Conservation (phyloP, 148 eudicot species). For the Nepenthes mirabilis region DNA sequence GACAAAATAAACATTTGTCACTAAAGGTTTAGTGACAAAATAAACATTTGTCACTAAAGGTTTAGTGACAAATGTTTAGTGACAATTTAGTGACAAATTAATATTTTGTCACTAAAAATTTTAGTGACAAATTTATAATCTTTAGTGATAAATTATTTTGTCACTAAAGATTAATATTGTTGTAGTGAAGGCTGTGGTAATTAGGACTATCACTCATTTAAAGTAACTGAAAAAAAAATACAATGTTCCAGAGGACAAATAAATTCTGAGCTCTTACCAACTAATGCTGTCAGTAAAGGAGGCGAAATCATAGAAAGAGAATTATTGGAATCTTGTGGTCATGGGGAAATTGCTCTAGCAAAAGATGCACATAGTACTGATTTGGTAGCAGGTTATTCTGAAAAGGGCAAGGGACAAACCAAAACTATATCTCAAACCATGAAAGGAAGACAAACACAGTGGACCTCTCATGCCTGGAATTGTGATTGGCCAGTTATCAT, state of each 20-base stretch:
- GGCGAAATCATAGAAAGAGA: constrained; percentile 31
- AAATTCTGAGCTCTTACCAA: constrained; percentile 11
- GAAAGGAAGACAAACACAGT: constrained; percentile 59
- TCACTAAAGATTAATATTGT: too few relatives aligned
- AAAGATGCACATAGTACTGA: constrained; percentile 37
- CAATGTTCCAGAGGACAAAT: constrained; percentile 43
- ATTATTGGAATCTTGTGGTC: constrained; percentile 19
- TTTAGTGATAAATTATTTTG: too few relatives aligned
- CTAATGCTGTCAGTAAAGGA: constrained; percentile 22
- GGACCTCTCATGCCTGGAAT: constrained; percentile 76
- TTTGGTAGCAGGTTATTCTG: constrained; percentile 24
- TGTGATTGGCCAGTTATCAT: constrained; percentile 48
- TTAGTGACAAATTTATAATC: too few relatives aligned
- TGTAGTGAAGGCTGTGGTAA: too few relatives aligned
- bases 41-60: too few relatives aligned
- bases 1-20: too few relatives aligned
- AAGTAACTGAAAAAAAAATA: too few relatives aligned
- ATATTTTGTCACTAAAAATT: too few relatives aligned
- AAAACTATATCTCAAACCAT: constrained; percentile 33
- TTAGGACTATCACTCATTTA: too few relatives aligned
- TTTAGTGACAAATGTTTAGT: too few relatives aligned
- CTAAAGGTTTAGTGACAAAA: too few relatives aligned
- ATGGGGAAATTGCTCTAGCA: constrained; percentile 25
- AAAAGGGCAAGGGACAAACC: constrained; percentile 30
- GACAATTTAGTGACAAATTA: too few relatives aligned